Evolutionary conservation across 805 yeast species (phyloP), one percentile per base, ranked within the genome.

Genomic region (Wickerhamomyces pijperi): DNA sequence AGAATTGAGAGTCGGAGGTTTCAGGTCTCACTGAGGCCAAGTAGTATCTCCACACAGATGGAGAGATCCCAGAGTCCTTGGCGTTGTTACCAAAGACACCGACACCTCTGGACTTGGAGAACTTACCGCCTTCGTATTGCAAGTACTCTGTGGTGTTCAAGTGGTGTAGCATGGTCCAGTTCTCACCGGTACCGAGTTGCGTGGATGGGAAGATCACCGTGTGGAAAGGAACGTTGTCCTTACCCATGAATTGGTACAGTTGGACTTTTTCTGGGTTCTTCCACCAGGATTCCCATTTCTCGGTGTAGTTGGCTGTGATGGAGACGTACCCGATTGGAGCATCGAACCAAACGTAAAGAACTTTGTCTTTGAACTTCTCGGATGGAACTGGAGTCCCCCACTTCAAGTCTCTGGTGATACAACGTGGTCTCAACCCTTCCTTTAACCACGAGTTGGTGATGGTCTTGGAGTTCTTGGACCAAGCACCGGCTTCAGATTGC

Each of bases 331-430:
- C 99, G 50, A 92, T 92, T 37, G 95, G 76, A 31, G 99, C 99
- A 65, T 92, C 99, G 51, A 92, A 92, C 99, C 99, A 92, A 42
- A 92, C 99, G 57, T 92, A 92, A 53, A 92, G 68, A 12, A 92
- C 98, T 64, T 92, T 92, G 40, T 86, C 80, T 49, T 81, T 77
- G 66, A 71, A 92, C 38, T 78, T 84, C 51, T 83, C 81, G 48
- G 85, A 66, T 37, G 99, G 99, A 20, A 92, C 97, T 8, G 97
- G 96, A 7, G 95, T 87, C 60, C 99, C 99, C 99, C 99, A 92
- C 36, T 78, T 78, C 57, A 92, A 73, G 59, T 92, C 99, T 67
- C 99, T 80, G 15, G 98, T 92, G 59, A 92, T 92, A 66, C 97
- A 85, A 61, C 97, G 79, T 45, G 97, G 92, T 46, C 75, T 76